phyloP scores from a whole-genome alignment of 257 asterid species.

The Solanum chiquidenum region DNA sequence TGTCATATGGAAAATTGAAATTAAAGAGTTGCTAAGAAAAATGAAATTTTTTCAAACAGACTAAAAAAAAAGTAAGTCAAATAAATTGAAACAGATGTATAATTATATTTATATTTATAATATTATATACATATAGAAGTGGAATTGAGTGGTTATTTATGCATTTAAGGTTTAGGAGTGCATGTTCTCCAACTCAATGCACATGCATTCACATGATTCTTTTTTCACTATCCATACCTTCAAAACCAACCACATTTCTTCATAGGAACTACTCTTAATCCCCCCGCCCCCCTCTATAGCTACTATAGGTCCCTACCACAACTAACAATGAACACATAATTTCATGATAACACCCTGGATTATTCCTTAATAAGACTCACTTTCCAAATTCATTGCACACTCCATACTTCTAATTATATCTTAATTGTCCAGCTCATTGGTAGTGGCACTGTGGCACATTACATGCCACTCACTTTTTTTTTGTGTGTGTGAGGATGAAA shows the following conservation, averaged over 20 bases:
- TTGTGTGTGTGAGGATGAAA: not conserved
- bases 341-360: constrained; percentile 45
- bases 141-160: not conserved
- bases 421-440: constrained; percentile 28
- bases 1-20: no score
- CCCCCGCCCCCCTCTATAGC: not conserved
- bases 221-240: constrained; percentile 7
- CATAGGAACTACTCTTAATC: constrained; percentile 5
- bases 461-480: not conserved
- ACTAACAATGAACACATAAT: not conserved
- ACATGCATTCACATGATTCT: constrained; percentile 67
- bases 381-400: constrained; percentile 55
- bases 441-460: not conserved
- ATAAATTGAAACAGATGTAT: no score
- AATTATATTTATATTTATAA: not conserved
- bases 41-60: no score
- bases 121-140: no score
- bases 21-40: no score
- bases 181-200: constrained; percentile 47
- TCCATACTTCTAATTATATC: not conserved
- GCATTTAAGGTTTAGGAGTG: not conserved
- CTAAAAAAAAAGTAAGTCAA: no score
- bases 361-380: constrained; percentile 41
- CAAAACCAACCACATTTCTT: constrained; percentile 3
- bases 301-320: not conserved